These are phyloP conservation scores for Suhomyces sp. DNA, from an alignment of 805 yeast species.

Conservation along the genomic window DNA sequence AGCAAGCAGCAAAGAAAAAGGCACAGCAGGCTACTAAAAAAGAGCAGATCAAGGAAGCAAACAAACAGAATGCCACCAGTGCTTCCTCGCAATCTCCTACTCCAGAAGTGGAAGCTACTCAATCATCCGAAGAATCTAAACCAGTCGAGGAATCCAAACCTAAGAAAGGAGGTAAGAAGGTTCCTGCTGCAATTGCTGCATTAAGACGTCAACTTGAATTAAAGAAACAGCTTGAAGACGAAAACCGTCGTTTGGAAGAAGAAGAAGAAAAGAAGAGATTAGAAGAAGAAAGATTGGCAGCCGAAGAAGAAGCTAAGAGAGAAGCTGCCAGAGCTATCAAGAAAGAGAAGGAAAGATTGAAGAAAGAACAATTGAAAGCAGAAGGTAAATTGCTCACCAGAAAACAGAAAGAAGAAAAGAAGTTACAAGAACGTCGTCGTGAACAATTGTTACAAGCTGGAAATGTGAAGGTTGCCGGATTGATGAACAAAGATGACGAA, in stretches of 20 bases:
- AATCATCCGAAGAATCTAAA: slow-evolving; percentile 30
- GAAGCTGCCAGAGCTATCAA: slow-evolving; percentile 61
- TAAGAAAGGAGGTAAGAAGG: slow-evolving; percentile 68
- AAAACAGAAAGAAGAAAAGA: slow-evolving; percentile 93
- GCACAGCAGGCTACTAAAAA: slow-evolving; percentile 60
- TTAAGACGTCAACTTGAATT: slow-evolving; percentile 85
- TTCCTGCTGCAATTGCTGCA: slow-evolving; percentile 89
- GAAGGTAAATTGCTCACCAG: slow-evolving; percentile 93
- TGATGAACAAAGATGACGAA: slow-evolving; percentile 34
- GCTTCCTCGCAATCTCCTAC: slow-evolving; percentile 22
- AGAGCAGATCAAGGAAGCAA: slow-evolving; percentile 51
- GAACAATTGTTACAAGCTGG: slow-evolving; percentile 76
- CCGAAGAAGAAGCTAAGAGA: slow-evolving; percentile 62
- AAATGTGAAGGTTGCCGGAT: slow-evolving; percentile 71
- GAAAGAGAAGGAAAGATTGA: slow-evolving; percentile 83
- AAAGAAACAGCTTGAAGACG: slow-evolving; percentile 85
- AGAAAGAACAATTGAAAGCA: slow-evolving; percentile 88
- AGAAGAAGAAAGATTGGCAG: slow-evolving; percentile 49
- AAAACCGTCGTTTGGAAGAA: slow-evolving; percentile 67
- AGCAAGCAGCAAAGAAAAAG: slow-evolving; percentile 82
- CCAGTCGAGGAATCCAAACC: slow-evolving; percentile 25
- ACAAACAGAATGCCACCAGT: slow-evolving; percentile 40
- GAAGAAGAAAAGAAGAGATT: slow-evolving; percentile 52
- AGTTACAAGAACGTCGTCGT: slow-evolving; percentile 81
- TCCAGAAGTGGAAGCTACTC: slow-evolving; percentile 34